These are phyloP conservation scores for Clonostachys chloroleuca DNA, from an alignment of 2,329 filamentous ascomycete species.

Conservation along the genomic window DNA sequence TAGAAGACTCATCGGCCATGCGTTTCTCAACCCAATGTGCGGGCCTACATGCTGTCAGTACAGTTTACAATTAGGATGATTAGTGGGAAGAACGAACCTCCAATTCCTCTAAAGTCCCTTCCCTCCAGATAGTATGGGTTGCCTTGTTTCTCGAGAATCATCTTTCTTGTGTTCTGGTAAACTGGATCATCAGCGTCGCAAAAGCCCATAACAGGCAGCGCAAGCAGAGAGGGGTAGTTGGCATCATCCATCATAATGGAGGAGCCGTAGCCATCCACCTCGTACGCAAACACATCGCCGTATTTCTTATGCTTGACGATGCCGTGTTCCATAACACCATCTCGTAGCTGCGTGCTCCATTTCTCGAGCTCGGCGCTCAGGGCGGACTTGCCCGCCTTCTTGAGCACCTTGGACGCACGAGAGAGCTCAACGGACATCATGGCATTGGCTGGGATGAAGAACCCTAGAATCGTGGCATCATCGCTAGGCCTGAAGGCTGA, in stretches of 20 bases:
- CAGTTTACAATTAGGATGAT: neutral
- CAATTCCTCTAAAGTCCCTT: conserved; percentile 77
- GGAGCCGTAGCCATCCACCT: conserved; percentile 84
- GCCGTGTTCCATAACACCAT: conserved; percentile 81
- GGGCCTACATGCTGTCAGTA: conserved; percentile 32
- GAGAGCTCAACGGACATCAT: conserved; percentile 91
- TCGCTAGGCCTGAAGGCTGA: conserved; percentile 94
- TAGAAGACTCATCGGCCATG: conserved; percentile 95
- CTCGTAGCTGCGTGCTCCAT: conserved; percentile 59
- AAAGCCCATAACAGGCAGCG: conserved; percentile 76
- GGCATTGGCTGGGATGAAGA: conserved; percentile 92
- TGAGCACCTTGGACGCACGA: conserved; percentile 68
- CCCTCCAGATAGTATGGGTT: conserved; percentile 91
- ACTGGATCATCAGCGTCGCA: conserved; percentile 57
- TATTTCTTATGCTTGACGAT: conserved; percentile 72
- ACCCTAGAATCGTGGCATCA: conserved; percentile 90
- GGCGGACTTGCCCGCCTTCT: conserved; percentile 48
- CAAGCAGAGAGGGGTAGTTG: conserved; percentile 77
- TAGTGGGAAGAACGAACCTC: conserved; percentile 49
- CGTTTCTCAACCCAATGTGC: conserved; percentile 78
- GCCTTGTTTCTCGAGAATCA: conserved; percentile 66
- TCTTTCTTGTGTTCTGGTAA: conserved; percentile 82
- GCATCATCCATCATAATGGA: conserved; percentile 85
- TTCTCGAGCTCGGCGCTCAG: conserved; percentile 51
- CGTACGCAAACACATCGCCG: conserved; percentile 79